Base-by-base conservation (phyloP, 2,329 filamentous ascomycete genomes). In the Paramyrothecium sp. region DNA sequence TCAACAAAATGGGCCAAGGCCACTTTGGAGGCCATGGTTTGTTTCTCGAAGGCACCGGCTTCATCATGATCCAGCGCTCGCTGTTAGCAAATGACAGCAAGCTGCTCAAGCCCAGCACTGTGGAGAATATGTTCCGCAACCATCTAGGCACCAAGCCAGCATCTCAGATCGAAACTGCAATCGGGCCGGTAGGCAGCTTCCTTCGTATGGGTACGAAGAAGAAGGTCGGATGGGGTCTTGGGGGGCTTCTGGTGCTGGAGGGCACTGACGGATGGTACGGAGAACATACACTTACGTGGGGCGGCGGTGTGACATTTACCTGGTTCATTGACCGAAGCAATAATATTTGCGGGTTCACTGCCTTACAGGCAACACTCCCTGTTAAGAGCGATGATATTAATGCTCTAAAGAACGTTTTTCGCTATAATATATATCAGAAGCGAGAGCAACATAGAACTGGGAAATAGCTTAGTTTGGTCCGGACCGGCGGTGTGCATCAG, bases 291-390 rank as follows among this genome's bases (percentile, higher is more conserved):
- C 63, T 81, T 55, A 73, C 70, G 3, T 81, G 78, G 78, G 78
- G 76, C 8, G 80, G 79, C 2, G 77, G 78, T 0, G 41, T 76
- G 60, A 79, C 77, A 1, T 61, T 80, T 21, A 53, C 71, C 2
- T 82, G 79, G 80, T 81, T 81, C 20, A 70, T 81, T 54, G 79
- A 81, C 61, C 76, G 77, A 1, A 75, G 76, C 67, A 79, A 78
- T 59, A 71, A 73, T 16, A 58, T 81, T 4, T 79, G 76, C 52
- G 77, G 74, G 16, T 54, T 79, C 2, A 72, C 69, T 1, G 77
- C 77, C 19, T 23, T 77, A 2, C 76, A 78, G 56, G 65, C 74
- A 7, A 46, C 62, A 16, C n/a, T 79, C 22, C 76, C 77, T 1
- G 21, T 75, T 2, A 62, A 66, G 11, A 54, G 10, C 0, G 54